Conservation (phyloP, 2,329 filamentous ascomycete species). For the Fusarium sp. region DNA sequence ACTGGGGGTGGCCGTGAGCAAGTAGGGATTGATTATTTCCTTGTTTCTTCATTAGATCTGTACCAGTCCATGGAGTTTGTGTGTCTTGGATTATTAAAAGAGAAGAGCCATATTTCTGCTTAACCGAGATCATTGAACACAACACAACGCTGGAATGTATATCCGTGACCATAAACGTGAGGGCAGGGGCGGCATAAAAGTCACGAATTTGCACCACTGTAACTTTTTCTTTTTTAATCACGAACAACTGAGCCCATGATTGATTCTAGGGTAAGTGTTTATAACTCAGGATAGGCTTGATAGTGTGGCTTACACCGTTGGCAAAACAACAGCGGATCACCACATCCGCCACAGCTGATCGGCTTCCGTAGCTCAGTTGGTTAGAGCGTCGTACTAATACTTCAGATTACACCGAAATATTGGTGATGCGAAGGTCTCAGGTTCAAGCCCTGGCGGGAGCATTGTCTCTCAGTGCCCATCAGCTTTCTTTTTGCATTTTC, state of each 20-base stretch:
- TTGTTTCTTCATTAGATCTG: background rate
- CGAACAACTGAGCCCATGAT: background rate
- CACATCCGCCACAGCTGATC: constrained; percentile 20
- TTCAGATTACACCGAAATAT: constrained; percentile 24
- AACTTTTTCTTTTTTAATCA: too few species aligned
- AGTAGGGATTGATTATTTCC: constrained; percentile 14
- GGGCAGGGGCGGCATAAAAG: too few species aligned
- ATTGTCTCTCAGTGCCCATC: constrained; percentile 35
- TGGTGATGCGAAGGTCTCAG: constrained; percentile 47
- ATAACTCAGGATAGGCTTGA: background rate
- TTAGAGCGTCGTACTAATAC: constrained; percentile 48
- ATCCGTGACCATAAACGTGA: too few species aligned
- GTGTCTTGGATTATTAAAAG: background rate
- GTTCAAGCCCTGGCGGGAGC: constrained; percentile 48
- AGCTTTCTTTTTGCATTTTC: constrained; percentile 10
- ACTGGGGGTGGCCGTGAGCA: constrained; percentile 1
- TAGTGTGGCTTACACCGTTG: rapidly evolving
- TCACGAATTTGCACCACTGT: too few species aligned
- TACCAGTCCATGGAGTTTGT: constrained; percentile 3
- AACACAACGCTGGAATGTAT: background rate
- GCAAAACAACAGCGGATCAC: constrained; percentile 1
- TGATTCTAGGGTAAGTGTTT: background rate
- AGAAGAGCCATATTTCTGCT: background rate
- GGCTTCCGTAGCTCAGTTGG: constrained; percentile 48
- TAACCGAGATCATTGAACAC: background rate